A percentile compares a stretch with the other conserved stretches of the same genome.
phyloP scores from a whole-genome alignment of 2,329 filamentous ascomycete genomes.

The Plenodomus lindquistii region DNA sequence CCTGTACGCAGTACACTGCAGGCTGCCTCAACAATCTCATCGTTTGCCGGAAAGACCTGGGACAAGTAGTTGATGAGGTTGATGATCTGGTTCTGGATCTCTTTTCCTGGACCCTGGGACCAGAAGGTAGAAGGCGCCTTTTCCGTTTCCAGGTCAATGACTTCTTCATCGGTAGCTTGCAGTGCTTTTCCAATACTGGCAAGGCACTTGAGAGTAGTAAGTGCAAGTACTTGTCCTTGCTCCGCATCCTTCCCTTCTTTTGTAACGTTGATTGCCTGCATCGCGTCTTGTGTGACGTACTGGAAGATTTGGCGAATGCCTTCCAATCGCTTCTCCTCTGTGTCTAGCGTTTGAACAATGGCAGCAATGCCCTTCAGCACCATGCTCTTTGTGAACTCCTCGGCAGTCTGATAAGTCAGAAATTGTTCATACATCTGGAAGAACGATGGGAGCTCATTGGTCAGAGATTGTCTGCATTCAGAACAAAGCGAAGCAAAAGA shows the following conservation, averaged over 20 bases:
- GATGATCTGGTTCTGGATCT: conserved; percentile 57
- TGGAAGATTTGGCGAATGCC: conserved; percentile 63
- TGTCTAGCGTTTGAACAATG: conserved; percentile 72
- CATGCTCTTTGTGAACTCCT: conserved; percentile 72
- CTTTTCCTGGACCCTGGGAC: conserved; percentile 53
- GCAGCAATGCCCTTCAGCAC: conserved; percentile 74
- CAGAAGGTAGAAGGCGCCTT: conserved; percentile 50
- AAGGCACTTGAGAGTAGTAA: conserved; percentile 68
- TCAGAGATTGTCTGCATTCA: conserved; percentile 72
- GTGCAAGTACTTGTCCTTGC: conserved; percentile 49
- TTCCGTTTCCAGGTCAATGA: conserved; percentile 68
- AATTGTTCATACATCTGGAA: conserved; percentile 72
- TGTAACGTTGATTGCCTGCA: conserved; percentile 35
- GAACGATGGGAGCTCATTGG: conserved; percentile 68
- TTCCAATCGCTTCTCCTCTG: conserved; percentile 58
- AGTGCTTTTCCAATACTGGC: conserved; percentile 72
- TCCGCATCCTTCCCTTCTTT: conserved; percentile 43
- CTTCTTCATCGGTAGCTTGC: conserved; percentile 67
- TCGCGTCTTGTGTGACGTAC: conserved; percentile 67
- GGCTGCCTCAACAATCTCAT: conserved; percentile 71
- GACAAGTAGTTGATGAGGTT: conserved; percentile 55
- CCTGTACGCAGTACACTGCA: conserved; percentile 74
- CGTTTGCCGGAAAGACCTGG: conserved; percentile 61
- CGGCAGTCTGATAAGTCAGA: conserved; percentile 61
- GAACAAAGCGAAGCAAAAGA: conserved; percentile 76